These are phyloP conservation scores for Ceratocystis cacaofunesta DNA, from an alignment of 2,329 filamentous ascomycete genomes.

Conservation along the genomic window DNA sequence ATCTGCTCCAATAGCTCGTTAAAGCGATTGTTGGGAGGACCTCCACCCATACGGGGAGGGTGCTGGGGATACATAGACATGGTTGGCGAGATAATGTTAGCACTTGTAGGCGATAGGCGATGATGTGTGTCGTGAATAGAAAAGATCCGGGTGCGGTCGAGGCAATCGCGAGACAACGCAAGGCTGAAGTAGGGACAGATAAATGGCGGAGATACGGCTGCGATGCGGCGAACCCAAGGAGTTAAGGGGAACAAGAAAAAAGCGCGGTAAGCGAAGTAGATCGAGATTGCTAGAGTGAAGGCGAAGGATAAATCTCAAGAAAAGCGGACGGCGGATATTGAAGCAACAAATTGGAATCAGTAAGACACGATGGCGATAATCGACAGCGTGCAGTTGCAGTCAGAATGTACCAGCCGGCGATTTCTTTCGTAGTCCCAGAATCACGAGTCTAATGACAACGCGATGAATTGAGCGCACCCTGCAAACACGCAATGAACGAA, in stretches of 20 bases:
- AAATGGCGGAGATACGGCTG: neutral
- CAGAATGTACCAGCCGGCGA: neutral
- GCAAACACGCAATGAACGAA: neutral
- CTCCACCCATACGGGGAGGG: slow-evolving; percentile 18
- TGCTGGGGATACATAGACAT: slow-evolving; percentile 19
- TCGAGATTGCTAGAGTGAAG: neutral
- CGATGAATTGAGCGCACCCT: neutral
- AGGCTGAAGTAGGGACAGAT: neutral
- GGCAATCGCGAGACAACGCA: neutral
- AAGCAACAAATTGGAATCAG: neutral
- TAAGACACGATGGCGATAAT: neutral
- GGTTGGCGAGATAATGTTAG: neutral
- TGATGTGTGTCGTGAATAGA: neutral
- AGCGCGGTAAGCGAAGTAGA: neutral
- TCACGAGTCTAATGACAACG: neutral
- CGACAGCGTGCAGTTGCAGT: neutral
- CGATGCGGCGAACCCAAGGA: neutral
- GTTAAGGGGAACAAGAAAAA: neutral
- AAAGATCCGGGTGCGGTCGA: neutral
- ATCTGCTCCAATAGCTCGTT: slow-evolving; percentile 87
- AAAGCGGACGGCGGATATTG: neutral
- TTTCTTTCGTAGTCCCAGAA: neutral
- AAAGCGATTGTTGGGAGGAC: slow-evolving; percentile 38
- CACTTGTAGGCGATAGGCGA: neutral
- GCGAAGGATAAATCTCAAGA: neutral